Conservation (phyloP, 441 rosid species). For the Melastoma candidum region DNA sequence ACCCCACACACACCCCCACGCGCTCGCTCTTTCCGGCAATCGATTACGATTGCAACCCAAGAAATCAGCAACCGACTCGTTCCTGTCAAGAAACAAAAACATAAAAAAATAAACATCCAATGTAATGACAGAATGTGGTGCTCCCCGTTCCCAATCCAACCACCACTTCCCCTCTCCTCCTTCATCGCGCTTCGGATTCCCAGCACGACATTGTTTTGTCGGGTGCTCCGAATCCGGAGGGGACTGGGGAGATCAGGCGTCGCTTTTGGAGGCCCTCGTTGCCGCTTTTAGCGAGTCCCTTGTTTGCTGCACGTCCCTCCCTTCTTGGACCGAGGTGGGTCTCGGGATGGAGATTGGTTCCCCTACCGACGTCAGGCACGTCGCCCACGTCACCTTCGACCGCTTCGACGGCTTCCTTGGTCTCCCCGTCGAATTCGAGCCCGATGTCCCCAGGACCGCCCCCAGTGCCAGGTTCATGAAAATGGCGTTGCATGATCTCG, state of each 20-base stretch:
- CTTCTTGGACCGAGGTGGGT: conserved; percentile 19
- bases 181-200: not conserved
- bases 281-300: conserved; percentile 66
- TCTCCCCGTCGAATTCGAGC: conserved; percentile 19
- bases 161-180: conserved; percentile 56
- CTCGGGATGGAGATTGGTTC: conserved; percentile 31
- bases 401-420: conserved; percentile 19
- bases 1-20: not conserved
- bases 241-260: conserved; percentile 33
- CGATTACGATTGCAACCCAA: conserved; percentile 3
- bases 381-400: conserved; percentile 20
- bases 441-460: conserved; percentile 19
- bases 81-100: no score
- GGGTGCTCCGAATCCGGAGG: conserved; percentile 22
- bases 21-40: conserved; percentile 14
- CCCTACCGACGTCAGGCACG: conserved; percentile 22
- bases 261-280: conserved; percentile 50
- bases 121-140: conserved; percentile 67
- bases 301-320: conserved; percentile 41
- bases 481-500: no score
- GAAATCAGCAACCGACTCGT: conserved; percentile 21
- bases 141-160: conserved; percentile 41
- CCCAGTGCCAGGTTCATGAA: conserved; percentile 18
- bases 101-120: conserved; percentile 2
- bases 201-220: not conserved